These are phyloP conservation scores for Artomyces pyxidatus DNA, from an alignment of 768 basidiomycete species.

Conservation along the genomic window DNA sequence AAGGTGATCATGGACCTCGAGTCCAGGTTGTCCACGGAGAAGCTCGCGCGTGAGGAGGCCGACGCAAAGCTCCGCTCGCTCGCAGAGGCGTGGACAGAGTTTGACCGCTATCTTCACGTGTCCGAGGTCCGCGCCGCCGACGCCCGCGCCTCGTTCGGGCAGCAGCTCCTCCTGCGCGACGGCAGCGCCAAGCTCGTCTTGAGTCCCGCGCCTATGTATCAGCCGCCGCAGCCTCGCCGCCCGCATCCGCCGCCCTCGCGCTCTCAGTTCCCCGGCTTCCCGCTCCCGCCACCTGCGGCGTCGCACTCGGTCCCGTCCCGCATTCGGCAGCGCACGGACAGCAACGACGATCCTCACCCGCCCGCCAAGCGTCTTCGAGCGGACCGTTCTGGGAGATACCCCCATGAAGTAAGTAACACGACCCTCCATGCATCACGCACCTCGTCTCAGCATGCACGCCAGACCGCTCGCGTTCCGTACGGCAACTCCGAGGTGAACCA, in stretches of 20 bases:
- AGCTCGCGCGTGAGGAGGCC: constrained; percentile 13
- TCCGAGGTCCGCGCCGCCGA: constrained; percentile 10
- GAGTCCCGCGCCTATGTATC: constrained; percentile 6
- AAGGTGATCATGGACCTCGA: constrained; percentile 14
- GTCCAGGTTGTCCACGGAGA: constrained; percentile 11
- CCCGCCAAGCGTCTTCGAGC: constrained; percentile 41
- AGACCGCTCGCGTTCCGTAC: constrained; percentile 17
- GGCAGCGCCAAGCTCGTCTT: constrained; percentile 10
- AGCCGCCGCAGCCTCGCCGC: no score
- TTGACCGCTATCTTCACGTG: constrained; percentile 13
- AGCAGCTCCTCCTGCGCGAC: constrained; percentile 13
- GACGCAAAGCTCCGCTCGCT: constrained; percentile 13
- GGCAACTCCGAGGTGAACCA: constrained; percentile 13
- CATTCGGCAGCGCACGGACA: constrained; percentile 37
- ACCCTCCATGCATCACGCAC: not conserved
- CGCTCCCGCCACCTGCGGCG: constrained; percentile 1
- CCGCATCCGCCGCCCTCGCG: constrained; percentile 5
- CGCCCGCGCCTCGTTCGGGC: constrained; percentile 15
- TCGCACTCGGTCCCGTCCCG: constrained; percentile 22
- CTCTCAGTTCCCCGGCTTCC: constrained; percentile 6
- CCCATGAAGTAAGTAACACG: constrained; percentile 20
- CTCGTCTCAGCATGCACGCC: constrained; percentile 15
- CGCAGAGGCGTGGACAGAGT: constrained; percentile 13
- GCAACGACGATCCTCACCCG: constrained; percentile 37
- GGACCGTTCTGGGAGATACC: constrained; percentile 29